phyloP scores from a whole-genome alignment of 1,284 basidiomycete species.

The Coriolopsis trogii region DNA sequence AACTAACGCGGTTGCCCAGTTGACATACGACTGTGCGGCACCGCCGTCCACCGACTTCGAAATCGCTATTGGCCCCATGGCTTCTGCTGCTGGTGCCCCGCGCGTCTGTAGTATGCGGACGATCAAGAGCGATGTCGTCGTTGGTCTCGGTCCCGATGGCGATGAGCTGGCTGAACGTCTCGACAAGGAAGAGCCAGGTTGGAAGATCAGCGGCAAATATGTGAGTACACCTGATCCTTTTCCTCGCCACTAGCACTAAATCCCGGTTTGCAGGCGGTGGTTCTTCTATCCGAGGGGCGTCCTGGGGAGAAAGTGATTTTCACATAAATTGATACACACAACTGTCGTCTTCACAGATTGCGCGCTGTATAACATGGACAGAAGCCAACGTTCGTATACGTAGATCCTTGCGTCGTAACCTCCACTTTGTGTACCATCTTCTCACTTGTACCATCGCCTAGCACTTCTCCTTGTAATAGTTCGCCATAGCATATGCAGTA shows the following conservation, averaged over 20 bases:
- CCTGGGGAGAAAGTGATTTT: slow-evolving; percentile 83
- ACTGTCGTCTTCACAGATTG: too few relatives aligned
- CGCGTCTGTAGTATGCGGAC: slow-evolving; percentile 85
- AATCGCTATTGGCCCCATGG: slow-evolving; percentile 92
- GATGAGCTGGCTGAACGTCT: slow-evolving; percentile 79
- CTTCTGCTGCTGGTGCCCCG: slow-evolving; percentile 86
- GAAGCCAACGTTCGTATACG: too few relatives aligned
- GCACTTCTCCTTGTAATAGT: not conserved
- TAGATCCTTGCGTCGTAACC: too few relatives aligned
- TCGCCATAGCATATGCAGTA: not conserved
- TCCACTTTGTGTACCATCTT: not conserved
- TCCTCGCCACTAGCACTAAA: not conserved
- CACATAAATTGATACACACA: too few relatives aligned
- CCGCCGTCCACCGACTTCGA: slow-evolving; percentile 92
- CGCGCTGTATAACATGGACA: too few relatives aligned
- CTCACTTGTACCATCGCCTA: not conserved
- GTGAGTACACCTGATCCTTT: slow-evolving; percentile 47
- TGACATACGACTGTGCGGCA: slow-evolving; percentile 93
- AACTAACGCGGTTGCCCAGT: slow-evolving; percentile 25
- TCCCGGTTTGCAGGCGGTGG: slow-evolving; percentile 64
- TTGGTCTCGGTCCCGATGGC: slow-evolving; percentile 68
- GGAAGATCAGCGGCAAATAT: slow-evolving; percentile 98
- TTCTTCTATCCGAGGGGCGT: slow-evolving; percentile 83
- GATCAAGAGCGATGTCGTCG: slow-evolving; percentile 86
- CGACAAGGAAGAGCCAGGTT: slow-evolving; percentile 89